Evolutionary conservation across 345 rosid species (phyloP).

Genomic region (Hibiscus tridactylites): DNA sequence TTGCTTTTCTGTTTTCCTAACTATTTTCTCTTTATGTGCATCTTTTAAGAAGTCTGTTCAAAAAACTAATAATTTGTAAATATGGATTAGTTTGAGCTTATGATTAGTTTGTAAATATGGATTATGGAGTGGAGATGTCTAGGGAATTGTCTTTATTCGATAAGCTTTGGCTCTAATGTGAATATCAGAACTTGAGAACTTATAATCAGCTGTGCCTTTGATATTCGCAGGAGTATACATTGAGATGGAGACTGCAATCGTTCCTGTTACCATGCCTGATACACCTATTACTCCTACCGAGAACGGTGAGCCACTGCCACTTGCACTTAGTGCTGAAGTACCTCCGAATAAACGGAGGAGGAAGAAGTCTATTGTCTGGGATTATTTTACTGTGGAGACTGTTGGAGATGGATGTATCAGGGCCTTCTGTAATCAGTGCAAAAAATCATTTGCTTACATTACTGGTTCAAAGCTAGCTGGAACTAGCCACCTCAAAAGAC

Average conservation of each 20-base stretch:
- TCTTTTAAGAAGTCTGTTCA: not conserved
- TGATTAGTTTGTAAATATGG: not conserved
- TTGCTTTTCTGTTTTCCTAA: not conserved
- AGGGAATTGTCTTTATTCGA: not conserved
- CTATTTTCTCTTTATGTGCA: not conserved
- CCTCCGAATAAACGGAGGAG: constrained; percentile 63
- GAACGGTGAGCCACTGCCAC: constrained; percentile 20
- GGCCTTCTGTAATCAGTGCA: constrained; percentile 89
- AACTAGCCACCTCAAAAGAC: constrained; percentile 96
- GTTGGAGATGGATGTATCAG: constrained; percentile 62
- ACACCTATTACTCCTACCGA: constrained; percentile 32
- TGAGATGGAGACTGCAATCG: constrained; percentile 7
- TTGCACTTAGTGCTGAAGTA: constrained; percentile 20
- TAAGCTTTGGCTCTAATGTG: not conserved
- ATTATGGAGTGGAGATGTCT: not conserved
- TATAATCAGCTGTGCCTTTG: not conserved
- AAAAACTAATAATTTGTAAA: no score
- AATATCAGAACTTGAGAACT: not conserved
- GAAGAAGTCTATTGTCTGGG: constrained; percentile 96
- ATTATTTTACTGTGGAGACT: constrained; percentile 78
- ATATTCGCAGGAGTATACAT: not conserved
- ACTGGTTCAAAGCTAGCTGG: constrained; percentile 85
- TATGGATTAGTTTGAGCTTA: not conserved
- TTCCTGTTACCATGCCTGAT: constrained; percentile 5
- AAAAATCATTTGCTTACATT: constrained; percentile 78